Conservation (phyloP, 441 rosid genomes). For the Gossypium schwendimanii region DNA sequence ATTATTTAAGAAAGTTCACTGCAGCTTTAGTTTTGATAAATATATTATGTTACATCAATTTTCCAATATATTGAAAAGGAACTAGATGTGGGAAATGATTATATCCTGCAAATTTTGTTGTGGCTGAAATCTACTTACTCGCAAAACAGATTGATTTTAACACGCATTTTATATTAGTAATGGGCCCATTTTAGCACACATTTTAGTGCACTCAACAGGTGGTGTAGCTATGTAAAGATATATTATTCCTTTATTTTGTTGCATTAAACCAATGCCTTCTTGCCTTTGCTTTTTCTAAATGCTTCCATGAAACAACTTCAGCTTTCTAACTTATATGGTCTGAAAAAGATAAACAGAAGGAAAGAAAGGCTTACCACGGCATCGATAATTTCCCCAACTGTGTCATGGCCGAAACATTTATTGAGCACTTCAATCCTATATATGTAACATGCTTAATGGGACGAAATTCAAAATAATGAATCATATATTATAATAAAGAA, state of each 20-base stretch:
- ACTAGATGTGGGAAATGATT: not conserved
- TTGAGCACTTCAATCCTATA: conserved; percentile 59
- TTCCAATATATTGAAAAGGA: not conserved
- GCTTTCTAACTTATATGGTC: not conserved
- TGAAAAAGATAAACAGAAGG: not conserved
- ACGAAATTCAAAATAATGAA: not conserved
- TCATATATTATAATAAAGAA: not conserved
- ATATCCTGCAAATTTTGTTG: not conserved
- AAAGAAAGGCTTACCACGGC: conserved; percentile 44
- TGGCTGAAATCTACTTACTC: not conserved
- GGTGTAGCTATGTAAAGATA: not conserved
- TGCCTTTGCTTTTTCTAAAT: not conserved
- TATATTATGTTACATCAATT: not conserved
- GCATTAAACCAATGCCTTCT: not conserved
- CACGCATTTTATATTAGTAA: not conserved
- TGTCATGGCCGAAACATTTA: conserved; percentile 64
- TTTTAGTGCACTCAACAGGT: not conserved
- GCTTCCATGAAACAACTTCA: not conserved
- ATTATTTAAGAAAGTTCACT: not conserved
- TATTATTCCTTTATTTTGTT: not conserved
- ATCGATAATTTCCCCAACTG: conserved; percentile 56
- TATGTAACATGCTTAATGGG: conserved; percentile 9
- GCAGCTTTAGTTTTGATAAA: not conserved
- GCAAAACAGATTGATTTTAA: not conserved
- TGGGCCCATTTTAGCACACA: not conserved